These are phyloP conservation scores for Syzygium jambos DNA, from an alignment of 345 rosid species.

Conservation along the genomic window DNA sequence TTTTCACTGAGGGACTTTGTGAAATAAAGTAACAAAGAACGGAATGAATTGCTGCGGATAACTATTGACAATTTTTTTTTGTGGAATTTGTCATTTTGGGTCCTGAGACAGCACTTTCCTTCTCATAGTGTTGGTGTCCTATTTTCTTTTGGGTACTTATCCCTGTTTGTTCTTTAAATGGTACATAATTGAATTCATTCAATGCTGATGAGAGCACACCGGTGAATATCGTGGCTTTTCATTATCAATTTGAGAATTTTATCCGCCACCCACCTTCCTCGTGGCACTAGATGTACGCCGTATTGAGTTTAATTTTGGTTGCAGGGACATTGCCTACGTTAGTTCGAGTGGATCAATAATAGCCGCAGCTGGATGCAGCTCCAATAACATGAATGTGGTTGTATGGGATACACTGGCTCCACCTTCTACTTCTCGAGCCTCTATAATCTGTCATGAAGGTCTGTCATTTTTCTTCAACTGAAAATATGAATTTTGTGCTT, in stretches of 20 bases:
- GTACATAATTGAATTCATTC: not conserved
- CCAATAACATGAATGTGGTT: slow-evolving; percentile 75
- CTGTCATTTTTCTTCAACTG: not conserved
- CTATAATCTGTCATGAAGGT: slow-evolving; percentile 89
- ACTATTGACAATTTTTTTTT: not conserved
- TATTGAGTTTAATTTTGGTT: slow-evolving; percentile 7
- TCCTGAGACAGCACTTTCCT: not conserved
- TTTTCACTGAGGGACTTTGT: not conserved
- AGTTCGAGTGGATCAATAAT: slow-evolving; percentile 85
- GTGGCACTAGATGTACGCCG: not conserved
- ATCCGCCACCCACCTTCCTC: not conserved
- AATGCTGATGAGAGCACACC: not conserved
- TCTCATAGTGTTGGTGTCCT: not conserved
- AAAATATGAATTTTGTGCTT: not conserved
- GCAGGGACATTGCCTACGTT: slow-evolving; percentile 82
- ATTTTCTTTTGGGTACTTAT: not conserved
- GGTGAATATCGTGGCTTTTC: not conserved
- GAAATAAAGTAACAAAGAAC: not conserved
- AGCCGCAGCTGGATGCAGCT: slow-evolving; percentile 78
- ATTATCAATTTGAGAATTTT: not conserved
- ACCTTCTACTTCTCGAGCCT: slow-evolving; percentile 75
- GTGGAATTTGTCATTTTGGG: not conserved
- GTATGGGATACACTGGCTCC: slow-evolving; percentile 97
- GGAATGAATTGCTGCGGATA: not conserved
- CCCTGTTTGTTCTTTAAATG: not conserved